phyloP scores from a whole-genome alignment of 768 basidiomycete species.

The Cystofilobasidium capitatum region DNA sequence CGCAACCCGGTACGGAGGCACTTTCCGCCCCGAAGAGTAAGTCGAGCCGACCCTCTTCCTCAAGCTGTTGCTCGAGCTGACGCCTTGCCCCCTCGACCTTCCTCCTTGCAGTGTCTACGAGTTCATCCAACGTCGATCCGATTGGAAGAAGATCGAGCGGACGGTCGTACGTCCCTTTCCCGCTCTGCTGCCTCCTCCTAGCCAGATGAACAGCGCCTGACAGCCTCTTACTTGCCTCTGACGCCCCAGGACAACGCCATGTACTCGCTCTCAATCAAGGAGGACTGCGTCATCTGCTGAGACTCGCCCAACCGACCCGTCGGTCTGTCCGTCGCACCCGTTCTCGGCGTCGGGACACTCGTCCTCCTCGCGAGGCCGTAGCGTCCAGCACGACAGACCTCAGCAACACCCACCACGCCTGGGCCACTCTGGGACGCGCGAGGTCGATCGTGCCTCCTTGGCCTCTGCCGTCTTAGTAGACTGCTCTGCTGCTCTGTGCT shows the following conservation, averaged over 20 bases:
- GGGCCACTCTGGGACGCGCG: too few relatives aligned
- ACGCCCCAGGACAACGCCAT: conserved; percentile 61
- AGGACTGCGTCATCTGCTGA: conserved; percentile 59
- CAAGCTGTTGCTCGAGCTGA: background rate
- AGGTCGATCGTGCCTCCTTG: too few relatives aligned
- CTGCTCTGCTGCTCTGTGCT: too few relatives aligned
- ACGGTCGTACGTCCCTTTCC: conserved; percentile 47
- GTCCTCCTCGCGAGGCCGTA: too few relatives aligned
- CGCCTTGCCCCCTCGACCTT: background rate
- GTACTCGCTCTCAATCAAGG: conserved; percentile 86
- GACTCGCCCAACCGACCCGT: too few relatives aligned
- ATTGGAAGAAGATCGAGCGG: conserved; percentile 99
- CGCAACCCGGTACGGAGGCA: conserved; percentile 88
- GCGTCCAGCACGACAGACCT: too few relatives aligned
- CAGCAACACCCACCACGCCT: too few relatives aligned
- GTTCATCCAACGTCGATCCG: conserved; percentile 83
- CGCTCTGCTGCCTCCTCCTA: background rate
- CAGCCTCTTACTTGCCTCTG: background rate
- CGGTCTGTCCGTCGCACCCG: too few relatives aligned
- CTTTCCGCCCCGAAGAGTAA: conserved; percentile 80
- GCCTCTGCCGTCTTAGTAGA: too few relatives aligned
- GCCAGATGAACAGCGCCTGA: background rate
- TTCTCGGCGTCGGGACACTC: too few relatives aligned
- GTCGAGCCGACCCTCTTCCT: conserved; percentile 22
- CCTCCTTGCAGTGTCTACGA: conserved; percentile 72